Evolutionary conservation across 805 yeast genomes (phyloP), one percentile per base, ranked within the genome.

Genomic region (Sungouiozyma intestinalis): DNA sequence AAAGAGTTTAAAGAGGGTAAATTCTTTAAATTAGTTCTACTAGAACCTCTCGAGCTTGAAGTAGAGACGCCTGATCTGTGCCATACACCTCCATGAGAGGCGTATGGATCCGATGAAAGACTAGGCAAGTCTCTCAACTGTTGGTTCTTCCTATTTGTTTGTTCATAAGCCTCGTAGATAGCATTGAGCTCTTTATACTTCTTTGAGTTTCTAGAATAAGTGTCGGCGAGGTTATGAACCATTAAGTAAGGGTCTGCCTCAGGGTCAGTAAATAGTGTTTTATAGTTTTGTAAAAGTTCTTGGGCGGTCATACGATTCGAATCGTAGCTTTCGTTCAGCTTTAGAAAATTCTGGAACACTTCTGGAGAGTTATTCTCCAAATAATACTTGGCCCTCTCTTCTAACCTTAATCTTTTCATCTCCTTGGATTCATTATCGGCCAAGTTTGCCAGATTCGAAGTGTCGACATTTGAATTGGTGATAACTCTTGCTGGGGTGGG

Each of bases 331-430:
- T 63, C 63, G 52, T 80, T 82, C 13, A 74, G 46, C 1, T 62
- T 58, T 19, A 62, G 55, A 57, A 85, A 86, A 40, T 64, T 54
- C 7, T 66, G 65, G 48, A 79, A 67, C 7, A 66, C 66, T 5
- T 62, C 58, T 11, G 59, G 58, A 21, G 78, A 69, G 49, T 80
- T 77, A 40, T 75, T 69, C 11, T 24, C 29, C 40, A 84, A 62
- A 56, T 85, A 84, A 58, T 83, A 87, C 56, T 81, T 79, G 1
- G 95, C 95, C 54, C 95, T 69, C 57, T 85, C 94, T 48, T 83
- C 90, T 21, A 86, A 68, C 50, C 95, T 71, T 55, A 71, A 63
- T 47, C 66, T 71, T 50, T 76, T 82, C 35, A 69, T 62, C 27
- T 72, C 76, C 9, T 62, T 58, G 1, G 72, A 58, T 21, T 60